phyloP scores from a whole-genome alignment of 2,329 filamentous ascomycete species.

The Clarireedia paspali region DNA sequence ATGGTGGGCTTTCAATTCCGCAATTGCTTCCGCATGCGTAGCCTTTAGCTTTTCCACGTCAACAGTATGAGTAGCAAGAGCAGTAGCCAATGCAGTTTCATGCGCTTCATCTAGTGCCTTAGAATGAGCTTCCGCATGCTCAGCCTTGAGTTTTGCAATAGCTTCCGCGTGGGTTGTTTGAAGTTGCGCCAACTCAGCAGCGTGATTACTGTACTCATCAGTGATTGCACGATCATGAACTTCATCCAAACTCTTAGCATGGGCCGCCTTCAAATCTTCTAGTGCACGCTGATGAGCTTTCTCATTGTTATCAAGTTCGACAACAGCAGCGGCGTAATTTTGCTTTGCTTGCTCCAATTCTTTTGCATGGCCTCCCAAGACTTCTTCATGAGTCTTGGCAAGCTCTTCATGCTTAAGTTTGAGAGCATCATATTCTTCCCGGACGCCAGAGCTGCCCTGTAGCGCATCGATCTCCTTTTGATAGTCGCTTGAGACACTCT shows the following conservation, averaged over 20 bases:
- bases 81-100: slow-evolving; percentile 40
- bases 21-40: slow-evolving; percentile 39
- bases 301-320: slow-evolving; percentile 37
- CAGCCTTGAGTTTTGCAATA: slow-evolving; percentile 35
- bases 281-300: slow-evolving; percentile 46
- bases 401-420: slow-evolving; percentile 48
- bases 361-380: slow-evolving; percentile 14
- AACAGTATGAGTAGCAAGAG: slow-evolving; percentile 39
- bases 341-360: slow-evolving; percentile 23
- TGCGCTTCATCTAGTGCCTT: slow-evolving; percentile 51
- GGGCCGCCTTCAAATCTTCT: slow-evolving; percentile 46
- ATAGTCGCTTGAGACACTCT: slow-evolving; percentile 52
- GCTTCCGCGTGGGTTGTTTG: slow-evolving; percentile 45
- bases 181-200: slow-evolving; percentile 44
- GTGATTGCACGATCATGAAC: slow-evolving; percentile 44
- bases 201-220: slow-evolving; percentile 40
- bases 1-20: slow-evolving; percentile 36
- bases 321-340: slow-evolving; percentile 23
- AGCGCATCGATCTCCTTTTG: slow-evolving; percentile 59
- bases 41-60: slow-evolving; percentile 48
- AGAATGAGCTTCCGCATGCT: slow-evolving; percentile 41
- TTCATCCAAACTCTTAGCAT: slow-evolving; percentile 50
- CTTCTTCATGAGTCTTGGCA: slow-evolving; percentile 28
- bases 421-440: slow-evolving; percentile 54
- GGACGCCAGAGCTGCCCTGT: slow-evolving; percentile 55